Evolutionary conservation across 179 eudicot species (phyloP).

Genomic region (Gypsophila paniculata): DNA sequence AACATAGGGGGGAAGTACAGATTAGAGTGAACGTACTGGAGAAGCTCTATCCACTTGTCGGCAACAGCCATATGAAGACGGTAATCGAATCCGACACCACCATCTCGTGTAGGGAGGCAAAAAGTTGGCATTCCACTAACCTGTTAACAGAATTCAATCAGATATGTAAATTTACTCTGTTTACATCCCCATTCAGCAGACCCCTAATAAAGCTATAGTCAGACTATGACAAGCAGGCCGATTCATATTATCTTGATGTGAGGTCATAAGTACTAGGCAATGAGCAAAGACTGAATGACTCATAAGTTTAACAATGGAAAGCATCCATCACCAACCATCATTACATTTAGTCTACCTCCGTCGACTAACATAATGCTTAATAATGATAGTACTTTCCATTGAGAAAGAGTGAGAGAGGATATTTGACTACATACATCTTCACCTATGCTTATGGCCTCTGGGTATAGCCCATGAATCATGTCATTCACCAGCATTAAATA

Average conservation of each 20-base stretch:
- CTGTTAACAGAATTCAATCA: constrained; percentile 37
- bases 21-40: constrained; percentile 50
- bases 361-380: not conserved
- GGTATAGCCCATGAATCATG: constrained; percentile 82
- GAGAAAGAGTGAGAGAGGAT: not conserved
- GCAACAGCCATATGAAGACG: constrained; percentile 98
- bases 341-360: not conserved
- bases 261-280: not conserved
- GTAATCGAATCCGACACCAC: constrained; percentile 92
- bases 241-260: not conserved
- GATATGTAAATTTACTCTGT: not conserved
- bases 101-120: constrained; percentile 78
- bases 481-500: constrained; percentile 97
- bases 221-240: not conserved
- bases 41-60: constrained; percentile 97
- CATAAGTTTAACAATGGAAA: too few species aligned
- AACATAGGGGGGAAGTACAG: not conserved
- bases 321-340: not conserved
- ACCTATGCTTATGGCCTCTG: constrained; percentile 77
- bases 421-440: constrained; percentile 75
- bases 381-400: not conserved
- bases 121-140: constrained; percentile 99
- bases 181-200: not conserved
- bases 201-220: not conserved
- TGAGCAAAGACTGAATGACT: not conserved